Evolutionary conservation across 78 protist species (phyloP), one percentile per base, ranked within the genome.

Genomic region (Speleostelium caveatum): DNA sequence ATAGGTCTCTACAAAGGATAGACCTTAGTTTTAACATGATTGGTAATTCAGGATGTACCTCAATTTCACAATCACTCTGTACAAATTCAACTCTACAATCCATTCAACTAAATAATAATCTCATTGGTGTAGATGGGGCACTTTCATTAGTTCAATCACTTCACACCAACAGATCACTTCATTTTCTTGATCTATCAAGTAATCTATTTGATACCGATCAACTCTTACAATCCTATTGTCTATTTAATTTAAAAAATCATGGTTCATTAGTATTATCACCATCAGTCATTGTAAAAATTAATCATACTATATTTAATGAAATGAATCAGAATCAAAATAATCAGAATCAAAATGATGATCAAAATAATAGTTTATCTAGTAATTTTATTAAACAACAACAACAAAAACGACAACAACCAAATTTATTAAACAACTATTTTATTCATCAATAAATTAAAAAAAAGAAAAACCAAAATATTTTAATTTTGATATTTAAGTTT

Each of bases 221-320:
- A n/a, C 26, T 68, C 5, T 68, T 68, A 41, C 36, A 68, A 26
- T 28, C 53, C 21, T 68, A 68, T 68, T 45, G 53, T 26, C 36
- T 68, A 58, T 41, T 68, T 41, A 41, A 41, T 41, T 28, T 68
- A 14, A 5, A 26, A 19, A 30, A 61, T 61, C 75, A 68, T 26
- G n/a, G n/a, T n/a, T 41, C 26, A 24, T 41, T 68, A 49, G 75
- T 68, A 41, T 41, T 68, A 36, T 68, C 75, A 24, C 75, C 75
- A 24, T 19, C 12, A 24, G 75, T 68, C 26, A 36, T 41, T 41
- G n/a, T 68, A 41, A 68, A 68, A 42, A 58, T 68, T 6, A 68
- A 68, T 39, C 16, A 41, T 10, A 68, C 75, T 24, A 68, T 68
- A n/a, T 68, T 68, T 41, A 68, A 68, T 68, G 35, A 68, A 36